These are phyloP conservation scores for Didymella lethalis DNA, from an alignment of 2,329 filamentous ascomycete genomes.

Conservation along the genomic window DNA sequence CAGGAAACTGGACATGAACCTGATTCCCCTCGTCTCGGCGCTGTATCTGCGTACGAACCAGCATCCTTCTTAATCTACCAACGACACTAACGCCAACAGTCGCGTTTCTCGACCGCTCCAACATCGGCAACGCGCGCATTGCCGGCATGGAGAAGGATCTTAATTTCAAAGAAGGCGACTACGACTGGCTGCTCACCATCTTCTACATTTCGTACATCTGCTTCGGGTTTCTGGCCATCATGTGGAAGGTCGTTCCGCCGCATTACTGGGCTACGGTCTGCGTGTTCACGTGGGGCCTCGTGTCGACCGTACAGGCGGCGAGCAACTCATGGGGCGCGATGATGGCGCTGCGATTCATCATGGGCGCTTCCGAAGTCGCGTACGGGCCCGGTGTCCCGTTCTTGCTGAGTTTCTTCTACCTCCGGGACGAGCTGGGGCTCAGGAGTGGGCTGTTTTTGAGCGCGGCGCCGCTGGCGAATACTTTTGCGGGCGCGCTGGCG, in stretches of 20 bases:
- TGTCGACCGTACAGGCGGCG: constrained; percentile 45
- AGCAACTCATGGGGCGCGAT: constrained; percentile 42
- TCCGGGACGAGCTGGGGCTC: constrained; percentile 64
- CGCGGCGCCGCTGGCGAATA: constrained; percentile 74
- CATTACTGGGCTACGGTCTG: constrained; percentile 48
- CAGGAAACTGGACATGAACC: constrained; percentile 42
- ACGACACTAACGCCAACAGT: constrained; percentile 5
- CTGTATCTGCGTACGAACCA: constrained; percentile 44
- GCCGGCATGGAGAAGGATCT: constrained; percentile 51
- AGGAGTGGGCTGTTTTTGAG: constrained; percentile 63
- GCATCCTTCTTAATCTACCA: background rate
- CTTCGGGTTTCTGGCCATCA: constrained; percentile 48
- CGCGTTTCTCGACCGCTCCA: constrained; percentile 47
- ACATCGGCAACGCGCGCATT: constrained; percentile 53
- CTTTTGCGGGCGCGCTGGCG: constrained; percentile 73
- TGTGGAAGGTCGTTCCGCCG: constrained; percentile 50
- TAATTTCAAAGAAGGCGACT: constrained; percentile 34
- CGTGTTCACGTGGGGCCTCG: constrained; percentile 48
- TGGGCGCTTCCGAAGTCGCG: constrained; percentile 54
- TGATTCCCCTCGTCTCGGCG: constrained; percentile 44
- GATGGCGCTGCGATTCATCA: constrained; percentile 48
- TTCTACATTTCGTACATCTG: constrained; percentile 52
- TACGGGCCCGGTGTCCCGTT: constrained; percentile 58
- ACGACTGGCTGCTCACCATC: constrained; percentile 50
- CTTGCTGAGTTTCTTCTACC: constrained; percentile 66